Base-by-base conservation (phyloP, 176 grass and related monocot species). In the Aegilops longissima region DNA sequence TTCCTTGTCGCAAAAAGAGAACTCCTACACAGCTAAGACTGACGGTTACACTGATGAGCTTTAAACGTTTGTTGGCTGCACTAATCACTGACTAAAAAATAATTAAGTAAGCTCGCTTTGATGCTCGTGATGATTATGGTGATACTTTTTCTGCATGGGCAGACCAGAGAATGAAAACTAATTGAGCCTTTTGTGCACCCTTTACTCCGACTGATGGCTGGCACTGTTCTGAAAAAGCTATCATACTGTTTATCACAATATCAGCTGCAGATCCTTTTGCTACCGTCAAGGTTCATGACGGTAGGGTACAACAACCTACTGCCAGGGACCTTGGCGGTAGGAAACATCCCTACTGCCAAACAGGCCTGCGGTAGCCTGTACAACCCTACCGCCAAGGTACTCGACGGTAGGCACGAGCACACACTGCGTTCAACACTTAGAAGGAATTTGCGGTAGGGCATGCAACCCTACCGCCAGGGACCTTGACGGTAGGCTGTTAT, bases 151-250 rank as follows among this genome's bases (percentile, higher is more conserved):
- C 27, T 51, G 67, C 8, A 77, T 54, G 25, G 62, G 36, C 63
- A 72, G 71, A 70, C 21, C 24, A 78, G 31, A 44, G 12, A 84
- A 59, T 42, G 8, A 59, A 25, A 89, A 47, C 20, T 17, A 12
- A 35, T 39, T 62, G 44, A 54, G 61, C 34, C 31, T 69, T 59
- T 12, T 30, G 12, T 45, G 17, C 72, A 61, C 16, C 25, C 47
- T 54, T 77, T 66, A 12, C 27, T 61, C 20, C 29, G 6, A 42
- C 9, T 35, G 42, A 21, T 84, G 40, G 56, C 16, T 77, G 49
- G 23, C 33, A 30, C 33, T 44, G 45, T 68, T 45, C 49, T 59
- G 49, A 68, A 89, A 89, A 89, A 89, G 45, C 45, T 45, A 35
- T 17, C 70, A 61, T 21, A 58, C 33, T 49, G 18, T 76, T 78